Evolutionary conservation across 176 grass and related monocot species (phyloP).

Genomic region (Phoenix dactylifera): DNA sequence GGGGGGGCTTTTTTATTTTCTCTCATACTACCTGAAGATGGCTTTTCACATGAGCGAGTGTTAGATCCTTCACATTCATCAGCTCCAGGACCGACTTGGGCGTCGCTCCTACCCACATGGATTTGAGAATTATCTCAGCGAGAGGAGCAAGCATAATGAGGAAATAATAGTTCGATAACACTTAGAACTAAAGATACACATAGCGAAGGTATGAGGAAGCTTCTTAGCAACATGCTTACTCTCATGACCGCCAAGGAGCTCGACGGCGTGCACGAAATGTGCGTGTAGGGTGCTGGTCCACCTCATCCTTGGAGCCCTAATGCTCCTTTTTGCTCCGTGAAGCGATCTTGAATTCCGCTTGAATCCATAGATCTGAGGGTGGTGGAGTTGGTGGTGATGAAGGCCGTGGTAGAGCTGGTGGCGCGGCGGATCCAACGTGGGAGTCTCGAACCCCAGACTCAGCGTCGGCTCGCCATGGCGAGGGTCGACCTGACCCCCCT

Average conservation of each 20-base stretch:
- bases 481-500: neutral
- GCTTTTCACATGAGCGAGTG: slow-evolving; percentile 96
- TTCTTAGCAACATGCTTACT: slow-evolving; percentile 33
- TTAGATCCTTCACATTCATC: slow-evolving; percentile 99
- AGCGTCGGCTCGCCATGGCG: slow-evolving; percentile 32
- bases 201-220: too few species aligned
- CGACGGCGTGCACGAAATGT: slow-evolving; percentile 84
- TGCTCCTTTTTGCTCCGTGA: slow-evolving; percentile 46
- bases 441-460: slow-evolving; percentile 34
- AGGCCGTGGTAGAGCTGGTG: neutral
- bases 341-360: slow-evolving; percentile 54
- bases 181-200: neutral
- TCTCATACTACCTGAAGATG: slow-evolving; percentile 70
- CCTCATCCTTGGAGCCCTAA: slow-evolving; percentile 86
- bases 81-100: slow-evolving; percentile 94
- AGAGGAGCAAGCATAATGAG: neutral
- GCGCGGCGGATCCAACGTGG: neutral
- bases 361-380: slow-evolving; percentile 58
- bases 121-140: neutral
- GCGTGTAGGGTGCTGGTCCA: slow-evolving; percentile 94
- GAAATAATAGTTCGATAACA: slow-evolving; percentile 1
- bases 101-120: slow-evolving; percentile 54
- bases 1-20: neutral
- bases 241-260: slow-evolving; percentile 93
- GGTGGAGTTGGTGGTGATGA: slow-evolving; percentile 24